phyloP scores from a whole-genome alignment of 352 stramenopile genomes.

The Globisporangium apiculatum region DNA sequence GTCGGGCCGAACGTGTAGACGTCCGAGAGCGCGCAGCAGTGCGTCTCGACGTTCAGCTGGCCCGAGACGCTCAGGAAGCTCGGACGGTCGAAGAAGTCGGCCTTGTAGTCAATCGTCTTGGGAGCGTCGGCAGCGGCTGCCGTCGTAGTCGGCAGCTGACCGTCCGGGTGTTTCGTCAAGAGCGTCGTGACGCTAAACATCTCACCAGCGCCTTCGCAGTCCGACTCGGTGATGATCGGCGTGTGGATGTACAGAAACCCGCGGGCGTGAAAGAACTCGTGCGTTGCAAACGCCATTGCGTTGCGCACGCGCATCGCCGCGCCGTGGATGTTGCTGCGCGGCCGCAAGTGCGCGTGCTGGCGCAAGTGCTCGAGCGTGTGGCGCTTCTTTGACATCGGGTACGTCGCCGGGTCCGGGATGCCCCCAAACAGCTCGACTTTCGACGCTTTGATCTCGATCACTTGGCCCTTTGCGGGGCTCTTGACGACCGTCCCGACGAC shows the following conservation, averaged over 20 bases:
- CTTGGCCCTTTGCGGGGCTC: constrained; percentile 86
- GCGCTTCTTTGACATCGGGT: constrained; percentile 92
- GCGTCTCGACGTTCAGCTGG: constrained; percentile 95
- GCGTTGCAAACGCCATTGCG: constrained; percentile 90
- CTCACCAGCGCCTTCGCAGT: constrained; percentile 98
- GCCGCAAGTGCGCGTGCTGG: constrained; percentile 89
- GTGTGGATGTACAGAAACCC: constrained; percentile 95
- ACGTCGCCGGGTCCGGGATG: constrained; percentile 82
- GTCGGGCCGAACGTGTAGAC: constrained; percentile 99
- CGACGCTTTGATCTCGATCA: constrained; percentile 88
- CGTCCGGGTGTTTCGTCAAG: constrained; percentile 73
- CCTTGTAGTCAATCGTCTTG: constrained; percentile 80
- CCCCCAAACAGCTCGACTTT: constrained; percentile 82
- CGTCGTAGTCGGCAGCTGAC: constrained; percentile 44
- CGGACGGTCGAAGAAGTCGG: constrained; percentile 89
- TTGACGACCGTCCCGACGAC: constrained; percentile 84
- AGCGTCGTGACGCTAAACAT: constrained; percentile 94
- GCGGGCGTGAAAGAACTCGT: constrained; percentile 91
- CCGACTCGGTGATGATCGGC: constrained; percentile 93
- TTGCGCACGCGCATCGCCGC: constrained; percentile 91
- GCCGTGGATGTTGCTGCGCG: constrained; percentile 88
- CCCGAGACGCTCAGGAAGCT: constrained; percentile 93
- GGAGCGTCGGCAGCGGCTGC: constrained; percentile 8
- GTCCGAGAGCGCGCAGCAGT: constrained; percentile 83
- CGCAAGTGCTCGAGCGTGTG: constrained; percentile 93